phyloP scores from a whole-genome alignment of 495 filamentous ascomycete genomes.

The Penicillium salamii region DNA sequence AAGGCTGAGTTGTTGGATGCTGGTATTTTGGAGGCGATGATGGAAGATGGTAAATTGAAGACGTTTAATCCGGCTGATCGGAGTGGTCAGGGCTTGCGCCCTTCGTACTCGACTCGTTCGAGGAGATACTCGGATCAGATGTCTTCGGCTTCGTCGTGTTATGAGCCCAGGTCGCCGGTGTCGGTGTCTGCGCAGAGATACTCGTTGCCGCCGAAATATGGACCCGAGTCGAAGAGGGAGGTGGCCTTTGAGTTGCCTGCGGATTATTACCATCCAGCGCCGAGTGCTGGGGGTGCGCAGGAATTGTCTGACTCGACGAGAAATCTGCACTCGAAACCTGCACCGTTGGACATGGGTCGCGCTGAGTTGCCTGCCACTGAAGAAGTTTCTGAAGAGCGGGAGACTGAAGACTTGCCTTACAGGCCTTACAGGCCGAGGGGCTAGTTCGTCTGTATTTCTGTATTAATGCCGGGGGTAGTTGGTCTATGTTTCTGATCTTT shows the following conservation, averaged over 20 bases:
- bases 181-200: background rate
- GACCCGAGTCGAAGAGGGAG: background rate
- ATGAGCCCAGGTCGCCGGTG: slow-evolving; percentile 1
- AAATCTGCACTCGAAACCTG: background rate
- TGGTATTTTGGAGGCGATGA: slow-evolving; percentile 23
- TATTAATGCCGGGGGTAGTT: background rate
- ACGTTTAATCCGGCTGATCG: slow-evolving; percentile 29
- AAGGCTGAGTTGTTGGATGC: slow-evolving; percentile 49
- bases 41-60: slow-evolving; percentile 28
- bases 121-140: slow-evolving; percentile 4
- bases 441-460: background rate
- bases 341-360: background rate
- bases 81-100: background rate
- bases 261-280: slow-evolving; percentile 4
- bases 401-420: background rate
- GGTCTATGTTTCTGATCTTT: too few relatives aligned
- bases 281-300: background rate
- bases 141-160: background rate
- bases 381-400: background rate
- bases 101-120: background rate
- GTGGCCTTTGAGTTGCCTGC: slow-evolving; percentile 11
- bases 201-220: background rate
- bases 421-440: background rate
- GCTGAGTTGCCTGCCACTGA: background rate
- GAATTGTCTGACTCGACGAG: slow-evolving; percentile 7